Percentiles rank a stretch among this genome's conserved stretches.
Conservation (phyloP, 169 alveolate genomes). For the Plasmodium coatneyi region DNA sequence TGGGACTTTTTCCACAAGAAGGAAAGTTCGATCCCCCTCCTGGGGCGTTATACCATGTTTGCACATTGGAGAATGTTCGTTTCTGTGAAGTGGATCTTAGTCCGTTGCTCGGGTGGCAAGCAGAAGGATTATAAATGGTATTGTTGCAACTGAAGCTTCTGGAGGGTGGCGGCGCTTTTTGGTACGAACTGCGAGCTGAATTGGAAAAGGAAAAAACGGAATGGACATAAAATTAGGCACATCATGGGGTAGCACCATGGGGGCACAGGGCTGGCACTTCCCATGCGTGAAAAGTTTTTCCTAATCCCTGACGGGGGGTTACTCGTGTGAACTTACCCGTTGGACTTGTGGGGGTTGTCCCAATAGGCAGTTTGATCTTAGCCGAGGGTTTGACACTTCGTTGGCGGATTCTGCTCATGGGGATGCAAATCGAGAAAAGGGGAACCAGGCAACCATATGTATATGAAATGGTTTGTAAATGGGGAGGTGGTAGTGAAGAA, state of each 20-base stretch:
- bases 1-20: neutral
- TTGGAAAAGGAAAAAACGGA: neutral
- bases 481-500: neutral
- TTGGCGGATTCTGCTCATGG: neutral
- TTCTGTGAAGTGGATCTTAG: neutral
- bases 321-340: neutral
- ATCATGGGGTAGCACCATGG: neutral
- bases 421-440: neutral
- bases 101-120: neutral
- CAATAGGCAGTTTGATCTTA: conserved; percentile 14
- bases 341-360: neutral
- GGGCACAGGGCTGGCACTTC: neutral
- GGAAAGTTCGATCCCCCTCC: neutral
- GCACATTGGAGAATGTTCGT: neutral
- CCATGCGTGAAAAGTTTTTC: neutral
- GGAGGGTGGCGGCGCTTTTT: neutral
- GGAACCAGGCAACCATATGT: neutral
- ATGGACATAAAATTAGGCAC: neutral
- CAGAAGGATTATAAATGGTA: neutral
- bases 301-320: neutral
- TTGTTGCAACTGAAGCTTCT: conserved; percentile 3
- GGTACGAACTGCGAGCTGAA: neutral
- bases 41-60: neutral
- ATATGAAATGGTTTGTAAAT: neutral
- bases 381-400: neutral